phyloP scores from a whole-genome alignment of 129 eudicot species.

The Erigeron canadensis region DNA sequence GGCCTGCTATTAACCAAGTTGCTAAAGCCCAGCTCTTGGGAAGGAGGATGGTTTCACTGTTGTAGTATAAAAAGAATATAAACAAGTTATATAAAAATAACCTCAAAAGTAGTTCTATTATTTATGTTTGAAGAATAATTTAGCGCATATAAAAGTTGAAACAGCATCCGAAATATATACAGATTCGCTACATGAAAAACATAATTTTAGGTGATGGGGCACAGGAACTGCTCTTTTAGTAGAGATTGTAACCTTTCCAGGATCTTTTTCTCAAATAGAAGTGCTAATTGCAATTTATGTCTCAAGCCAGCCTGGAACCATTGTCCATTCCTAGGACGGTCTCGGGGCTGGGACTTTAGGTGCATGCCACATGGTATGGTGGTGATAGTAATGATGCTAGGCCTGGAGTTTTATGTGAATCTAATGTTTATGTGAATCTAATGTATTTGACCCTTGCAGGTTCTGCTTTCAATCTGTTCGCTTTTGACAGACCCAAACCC shows the following conservation, averaged over 20 bases:
- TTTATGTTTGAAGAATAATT: background rate
- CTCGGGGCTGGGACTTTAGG: background rate
- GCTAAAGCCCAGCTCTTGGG: background rate
- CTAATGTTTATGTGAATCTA: constrained; percentile 14
- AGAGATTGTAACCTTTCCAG: background rate
- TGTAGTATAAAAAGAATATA: too few species aligned
- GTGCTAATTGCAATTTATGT: background rate
- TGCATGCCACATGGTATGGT: background rate
- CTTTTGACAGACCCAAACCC: constrained; percentile 86
- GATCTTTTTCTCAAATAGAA: background rate
- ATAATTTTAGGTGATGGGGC: too few species aligned
- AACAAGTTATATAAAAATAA: background rate
- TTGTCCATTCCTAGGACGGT: too few species aligned
- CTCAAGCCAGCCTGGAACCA: background rate
- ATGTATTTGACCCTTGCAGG: constrained; percentile 38
- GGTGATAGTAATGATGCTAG: background rate
- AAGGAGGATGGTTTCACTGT: background rate
- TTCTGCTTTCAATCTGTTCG: constrained; percentile 77
- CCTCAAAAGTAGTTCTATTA: background rate
- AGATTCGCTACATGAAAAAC: too few species aligned
- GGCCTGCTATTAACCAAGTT: background rate
- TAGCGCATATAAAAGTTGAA: background rate
- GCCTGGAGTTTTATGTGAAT: constrained; percentile 1
- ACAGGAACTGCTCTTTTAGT: background rate
- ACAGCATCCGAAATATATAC: background rate